Percentiles rank a stretch among this genome's conserved stretches.
Conservation (phyloP, 352 stramenopile species). For the Pythium aphanidermatum region DNA sequence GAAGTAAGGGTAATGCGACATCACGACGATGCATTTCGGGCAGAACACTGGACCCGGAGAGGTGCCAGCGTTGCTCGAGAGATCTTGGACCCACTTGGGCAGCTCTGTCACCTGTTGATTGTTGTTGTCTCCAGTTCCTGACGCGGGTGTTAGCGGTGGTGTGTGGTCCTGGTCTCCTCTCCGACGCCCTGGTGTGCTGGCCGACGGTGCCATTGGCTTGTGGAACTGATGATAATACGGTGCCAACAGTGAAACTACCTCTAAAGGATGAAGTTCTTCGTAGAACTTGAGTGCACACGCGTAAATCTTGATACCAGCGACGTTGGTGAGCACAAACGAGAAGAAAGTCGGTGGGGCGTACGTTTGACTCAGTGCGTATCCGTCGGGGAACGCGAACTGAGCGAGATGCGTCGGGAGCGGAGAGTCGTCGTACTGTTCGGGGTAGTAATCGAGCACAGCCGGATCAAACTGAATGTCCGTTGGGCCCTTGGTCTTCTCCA, state of each 20-base stretch:
- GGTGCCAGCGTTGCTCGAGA: conserved; percentile 37
- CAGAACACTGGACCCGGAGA: conserved; percentile 75
- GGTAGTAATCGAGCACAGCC: conserved; percentile 56
- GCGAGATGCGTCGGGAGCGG: conserved; percentile 57
- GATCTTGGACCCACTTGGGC: conserved; percentile 66
- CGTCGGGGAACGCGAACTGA: conserved; percentile 79
- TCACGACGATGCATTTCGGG: conserved; percentile 91
- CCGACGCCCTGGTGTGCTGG: not conserved
- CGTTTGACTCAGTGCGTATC: conserved; percentile 49
- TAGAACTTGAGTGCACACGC: conserved; percentile 76
- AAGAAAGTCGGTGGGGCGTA: conserved; percentile 66
- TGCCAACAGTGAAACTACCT: conserved; percentile 67
- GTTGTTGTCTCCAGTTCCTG: conserved; percentile 25
- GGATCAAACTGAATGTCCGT: conserved; percentile 68
- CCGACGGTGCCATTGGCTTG: too few relatives aligned
- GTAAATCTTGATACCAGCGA: conserved; percentile 77
- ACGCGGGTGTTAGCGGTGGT: not conserved
- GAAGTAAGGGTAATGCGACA: conserved; percentile 96
- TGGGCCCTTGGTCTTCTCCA: conserved; percentile 67
- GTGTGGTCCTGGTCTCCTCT: not conserved
- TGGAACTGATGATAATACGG: conserved; percentile 28
- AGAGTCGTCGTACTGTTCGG: conserved; percentile 48
- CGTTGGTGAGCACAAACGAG: conserved; percentile 81
- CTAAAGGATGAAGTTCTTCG: conserved; percentile 71
- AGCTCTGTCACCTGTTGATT: conserved; percentile 48